Evolutionary conservation across 257 asterid species (phyloP).

Genomic region (Solanum paucissectum): DNA sequence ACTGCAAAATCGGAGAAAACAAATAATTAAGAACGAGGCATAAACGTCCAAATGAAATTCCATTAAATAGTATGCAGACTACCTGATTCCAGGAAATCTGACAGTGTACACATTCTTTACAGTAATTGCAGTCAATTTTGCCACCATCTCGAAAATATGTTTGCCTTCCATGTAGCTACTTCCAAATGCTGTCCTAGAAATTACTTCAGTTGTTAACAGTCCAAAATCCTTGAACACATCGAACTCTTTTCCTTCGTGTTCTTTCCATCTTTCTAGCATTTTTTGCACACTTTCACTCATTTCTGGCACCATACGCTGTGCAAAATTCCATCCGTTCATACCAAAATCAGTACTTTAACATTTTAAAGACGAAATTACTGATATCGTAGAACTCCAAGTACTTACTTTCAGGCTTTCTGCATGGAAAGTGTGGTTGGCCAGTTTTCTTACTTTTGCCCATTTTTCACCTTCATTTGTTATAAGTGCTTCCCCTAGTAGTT

Average conservation of each 20-base stretch:
- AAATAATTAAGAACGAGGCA: background rate
- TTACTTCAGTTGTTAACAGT: slow-evolving; percentile 41
- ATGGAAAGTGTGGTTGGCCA: slow-evolving; percentile 51
- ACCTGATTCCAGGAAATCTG: slow-evolving; percentile 43
- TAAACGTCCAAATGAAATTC: background rate
- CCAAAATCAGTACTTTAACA: background rate
- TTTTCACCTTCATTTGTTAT: slow-evolving; percentile 52
- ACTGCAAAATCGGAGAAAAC: slow-evolving; percentile 3
- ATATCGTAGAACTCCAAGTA: background rate
- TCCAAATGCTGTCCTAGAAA: slow-evolving; percentile 68
- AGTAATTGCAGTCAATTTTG: slow-evolving; percentile 26
- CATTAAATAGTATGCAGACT: background rate
- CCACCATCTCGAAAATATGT: slow-evolving; percentile 46
- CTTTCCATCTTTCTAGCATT: slow-evolving; percentile 53
- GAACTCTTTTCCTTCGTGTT: slow-evolving; percentile 33
- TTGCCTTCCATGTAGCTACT: slow-evolving; percentile 62
- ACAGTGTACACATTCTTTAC: slow-evolving; percentile 33
- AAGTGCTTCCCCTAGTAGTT: slow-evolving; percentile 61
- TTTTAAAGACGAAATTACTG: background rate
- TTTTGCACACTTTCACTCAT: slow-evolving; percentile 37
- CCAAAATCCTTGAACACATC: slow-evolving; percentile 56
- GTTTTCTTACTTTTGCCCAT: slow-evolving; percentile 55
- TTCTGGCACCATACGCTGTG: slow-evolving; percentile 40
- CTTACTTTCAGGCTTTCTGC: slow-evolving; percentile 51
- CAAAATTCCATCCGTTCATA: background rate